Evolutionary conservation across 768 basidiomycete species (phyloP), one percentile per base, ranked within the genome.

Genomic region (Gautieria morchelliformis): DNA sequence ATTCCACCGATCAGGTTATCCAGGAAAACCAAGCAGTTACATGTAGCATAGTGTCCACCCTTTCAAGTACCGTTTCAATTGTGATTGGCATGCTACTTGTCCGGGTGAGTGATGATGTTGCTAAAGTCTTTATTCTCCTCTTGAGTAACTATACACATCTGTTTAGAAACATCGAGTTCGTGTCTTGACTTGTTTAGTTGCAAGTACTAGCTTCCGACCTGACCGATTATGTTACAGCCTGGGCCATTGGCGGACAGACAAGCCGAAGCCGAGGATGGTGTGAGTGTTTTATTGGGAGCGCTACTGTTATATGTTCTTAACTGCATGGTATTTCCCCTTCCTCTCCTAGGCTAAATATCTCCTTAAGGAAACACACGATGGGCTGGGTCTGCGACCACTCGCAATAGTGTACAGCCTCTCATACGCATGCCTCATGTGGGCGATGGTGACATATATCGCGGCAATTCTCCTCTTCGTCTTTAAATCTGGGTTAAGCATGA

Each of bases 351-450:
- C 6, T 32, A 17, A 4, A 40, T 52, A 37, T 52, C 51, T 52
- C 19, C 7, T 4, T 3, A 32, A 20, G 7, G 51, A 33, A 35
- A 52, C 10, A 7, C 51, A 52, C 37, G 6, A 3, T 17, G 22
- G 12, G 8, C 24, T 52, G 35, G 51, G 51, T 6, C 12, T 52
- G 24, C 30, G 19, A 40, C 51, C 51, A 9, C 37, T 52, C 5
- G 51, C 51, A 15, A 52, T 52, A 37, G 20, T 52, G 32, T 52
- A 52, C 20, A 52, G 51, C 24, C 51, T 52, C 10, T 32, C 51
- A 2, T 52, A 52, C 15, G 51, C 51, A 8, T 52, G 33, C 35
- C 51, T 52, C n/a, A 52, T 52, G 51, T 52, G 51, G 51, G 51
- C 51, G 19, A 52, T 52, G 51, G 24, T 33, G 20, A 52, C 51